Percentiles rank a stretch among this genome's conserved stretches.
phyloP scores from a whole-genome alignment of 352 stramenopile species.

The Globisporangium iwayamae region DNA sequence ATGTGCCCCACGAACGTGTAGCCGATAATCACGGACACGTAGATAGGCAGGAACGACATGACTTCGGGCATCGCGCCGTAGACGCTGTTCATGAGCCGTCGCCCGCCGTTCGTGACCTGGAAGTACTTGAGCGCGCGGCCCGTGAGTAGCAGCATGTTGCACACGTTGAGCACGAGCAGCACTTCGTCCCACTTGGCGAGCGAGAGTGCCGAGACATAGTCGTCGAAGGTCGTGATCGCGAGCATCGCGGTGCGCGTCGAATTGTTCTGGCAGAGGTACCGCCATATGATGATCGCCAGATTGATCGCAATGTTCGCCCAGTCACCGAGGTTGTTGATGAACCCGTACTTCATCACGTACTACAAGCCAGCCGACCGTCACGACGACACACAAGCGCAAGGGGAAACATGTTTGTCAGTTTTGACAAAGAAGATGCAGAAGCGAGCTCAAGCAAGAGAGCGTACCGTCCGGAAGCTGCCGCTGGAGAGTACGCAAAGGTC shows the following conservation, averaged over 20 bases:
- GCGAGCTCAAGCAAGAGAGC: background rate
- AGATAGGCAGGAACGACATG: constrained; percentile 66
- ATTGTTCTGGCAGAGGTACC: constrained; percentile 48
- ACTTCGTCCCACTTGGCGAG: constrained; percentile 60
- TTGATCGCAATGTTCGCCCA: constrained; percentile 67
- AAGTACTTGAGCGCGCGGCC: constrained; percentile 67
- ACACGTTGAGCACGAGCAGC: constrained; percentile 58
- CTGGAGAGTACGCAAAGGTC: constrained; percentile 60
- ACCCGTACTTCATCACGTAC: constrained; percentile 61
- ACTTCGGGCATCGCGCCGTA: constrained; percentile 75
- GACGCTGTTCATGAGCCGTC: constrained; percentile 59
- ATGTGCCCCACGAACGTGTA: constrained; percentile 74
- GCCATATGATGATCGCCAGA: constrained; percentile 49
- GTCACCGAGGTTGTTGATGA: constrained; percentile 65
- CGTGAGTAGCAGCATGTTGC: constrained; percentile 66
- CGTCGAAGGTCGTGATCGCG: constrained; percentile 47
- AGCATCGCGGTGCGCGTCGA: constrained; percentile 33
- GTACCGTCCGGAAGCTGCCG: constrained; percentile 40
- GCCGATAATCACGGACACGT: constrained; percentile 53
- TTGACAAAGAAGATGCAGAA: background rate
- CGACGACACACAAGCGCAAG: background rate
- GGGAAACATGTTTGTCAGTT: background rate
- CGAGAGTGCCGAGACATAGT: constrained; percentile 42
- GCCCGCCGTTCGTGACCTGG: constrained; percentile 61
- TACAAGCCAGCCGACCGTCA: constrained; percentile 8